phyloP scores from a whole-genome alignment of 164 flowering plant genomes.

The Aristolochia fimbriata region DNA sequence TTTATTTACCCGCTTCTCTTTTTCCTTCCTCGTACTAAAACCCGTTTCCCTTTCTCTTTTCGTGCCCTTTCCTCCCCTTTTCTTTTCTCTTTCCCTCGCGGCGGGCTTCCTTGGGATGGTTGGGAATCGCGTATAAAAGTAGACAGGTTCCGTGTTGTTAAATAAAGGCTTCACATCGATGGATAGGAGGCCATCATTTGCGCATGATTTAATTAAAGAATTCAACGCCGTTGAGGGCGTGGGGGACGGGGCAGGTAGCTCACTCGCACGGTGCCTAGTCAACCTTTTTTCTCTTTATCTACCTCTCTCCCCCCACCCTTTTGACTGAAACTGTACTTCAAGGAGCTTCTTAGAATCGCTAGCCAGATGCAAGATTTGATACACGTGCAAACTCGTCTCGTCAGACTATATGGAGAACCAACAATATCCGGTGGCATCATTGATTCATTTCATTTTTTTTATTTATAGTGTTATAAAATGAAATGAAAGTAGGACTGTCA shows the following conservation, averaged over 20 bases:
- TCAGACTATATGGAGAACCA: background rate
- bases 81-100: background rate
- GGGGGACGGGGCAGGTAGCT: constrained; percentile 84
- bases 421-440: too few relatives aligned
- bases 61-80: background rate
- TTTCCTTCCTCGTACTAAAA: background rate
- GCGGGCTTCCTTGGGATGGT: background rate
- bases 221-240: constrained; percentile 96
- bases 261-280: constrained; percentile 85
- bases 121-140: background rate
- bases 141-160: constrained; percentile 3
- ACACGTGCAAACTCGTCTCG: background rate
- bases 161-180: constrained; percentile 16
- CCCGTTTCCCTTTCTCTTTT: background rate
- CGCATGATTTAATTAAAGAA: constrained; percentile 89
- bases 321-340: background rate
- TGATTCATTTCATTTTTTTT: too few relatives aligned
- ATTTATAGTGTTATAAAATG: too few relatives aligned
- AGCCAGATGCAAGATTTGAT: background rate
- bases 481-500: too few relatives aligned
- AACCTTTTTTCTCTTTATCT: constrained; percentile 24
- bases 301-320: constrained; percentile 2
- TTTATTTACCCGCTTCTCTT: too few relatives aligned
- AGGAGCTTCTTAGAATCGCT: background rate
- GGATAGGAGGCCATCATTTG: constrained; percentile 32